Evolutionary conservation across 345 rosid genomes (phyloP).

Genomic region (Hypericum androsaemum): DNA sequence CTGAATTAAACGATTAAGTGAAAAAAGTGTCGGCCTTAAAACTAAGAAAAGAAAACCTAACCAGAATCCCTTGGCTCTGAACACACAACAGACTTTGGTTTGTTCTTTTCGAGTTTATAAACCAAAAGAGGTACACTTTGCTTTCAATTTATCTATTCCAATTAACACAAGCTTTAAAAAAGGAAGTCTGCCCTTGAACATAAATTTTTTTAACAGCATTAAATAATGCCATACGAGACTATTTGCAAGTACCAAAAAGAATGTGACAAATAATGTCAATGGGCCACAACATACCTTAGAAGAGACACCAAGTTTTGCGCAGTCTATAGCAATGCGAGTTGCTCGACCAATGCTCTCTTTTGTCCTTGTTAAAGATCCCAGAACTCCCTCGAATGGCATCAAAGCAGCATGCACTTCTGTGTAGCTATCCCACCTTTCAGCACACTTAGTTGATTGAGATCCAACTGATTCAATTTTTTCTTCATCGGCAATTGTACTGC

Average conservation of each 20-base stretch:
- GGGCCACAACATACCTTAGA: constrained; percentile 40
- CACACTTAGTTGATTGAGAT: constrained; percentile 35
- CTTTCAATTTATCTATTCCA: no score
- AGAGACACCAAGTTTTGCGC: constrained; percentile 67
- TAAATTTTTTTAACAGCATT: no score
- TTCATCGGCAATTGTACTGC: constrained; percentile 30
- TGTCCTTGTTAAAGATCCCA: constrained; percentile 70
- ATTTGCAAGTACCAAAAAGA: neutral
- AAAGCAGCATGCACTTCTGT: constrained; percentile 46
- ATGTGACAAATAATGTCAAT: neutral
- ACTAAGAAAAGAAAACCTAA: no score
- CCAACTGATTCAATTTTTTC: constrained; percentile 28
- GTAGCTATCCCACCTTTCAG: constrained; percentile 30
- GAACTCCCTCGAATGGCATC: constrained; percentile 58
- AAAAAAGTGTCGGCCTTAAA: no score
- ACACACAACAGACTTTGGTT: no score
- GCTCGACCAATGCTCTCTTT: constrained; percentile 92
- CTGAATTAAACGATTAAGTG: no score
- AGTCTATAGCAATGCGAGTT: constrained; percentile 80
- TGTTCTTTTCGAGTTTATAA: no score
- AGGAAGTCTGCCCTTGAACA: no score
- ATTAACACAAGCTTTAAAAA: no score
- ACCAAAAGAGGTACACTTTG: no score
- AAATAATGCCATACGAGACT: no score
- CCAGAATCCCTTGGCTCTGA: no score